Evolutionary conservation across 257 asterid species (phyloP).

Genomic region (Primulina huaijiensis): DNA sequence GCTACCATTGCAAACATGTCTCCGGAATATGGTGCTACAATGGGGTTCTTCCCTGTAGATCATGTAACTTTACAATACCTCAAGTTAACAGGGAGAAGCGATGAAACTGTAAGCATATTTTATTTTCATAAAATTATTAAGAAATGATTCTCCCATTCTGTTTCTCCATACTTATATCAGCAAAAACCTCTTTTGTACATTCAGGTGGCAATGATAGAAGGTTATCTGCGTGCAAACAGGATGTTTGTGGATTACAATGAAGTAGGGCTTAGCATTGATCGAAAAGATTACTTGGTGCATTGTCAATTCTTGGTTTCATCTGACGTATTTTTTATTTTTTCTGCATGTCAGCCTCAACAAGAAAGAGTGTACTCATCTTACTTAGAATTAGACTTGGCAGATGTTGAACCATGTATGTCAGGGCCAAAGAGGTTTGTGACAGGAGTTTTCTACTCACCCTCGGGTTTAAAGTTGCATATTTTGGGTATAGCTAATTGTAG

Average conservation of each 20-base stretch:
- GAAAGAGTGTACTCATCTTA: constrained; percentile 76
- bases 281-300: constrained; percentile 4
- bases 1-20: constrained; percentile 99
- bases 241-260: constrained; percentile 89
- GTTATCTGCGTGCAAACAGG: constrained; percentile 87
- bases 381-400: constrained; percentile 60
- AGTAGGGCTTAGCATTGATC: constrained; percentile 37
- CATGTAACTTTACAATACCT: constrained; percentile 82
- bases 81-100: constrained; percentile 90
- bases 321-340: constrained; percentile 22
- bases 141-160: constrained; percentile 2
- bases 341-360: constrained; percentile 68
- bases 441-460: not conserved
- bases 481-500: constrained; percentile 19
- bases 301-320: constrained; percentile 1
- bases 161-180: constrained; percentile 5
- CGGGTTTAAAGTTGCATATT: constrained; percentile 2
- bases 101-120: constrained; percentile 67
- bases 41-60: constrained; percentile 99
- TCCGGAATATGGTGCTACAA: constrained; percentile 97
- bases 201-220: constrained; percentile 91
- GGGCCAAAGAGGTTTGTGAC: constrained; percentile 81
- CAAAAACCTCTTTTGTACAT: constrained; percentile 15
- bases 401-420: constrained; percentile 83
- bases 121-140: constrained; percentile 7